Base-by-base conservation (phyloP, 306 rosid genomes). In the Dryas alaskensis region DNA sequence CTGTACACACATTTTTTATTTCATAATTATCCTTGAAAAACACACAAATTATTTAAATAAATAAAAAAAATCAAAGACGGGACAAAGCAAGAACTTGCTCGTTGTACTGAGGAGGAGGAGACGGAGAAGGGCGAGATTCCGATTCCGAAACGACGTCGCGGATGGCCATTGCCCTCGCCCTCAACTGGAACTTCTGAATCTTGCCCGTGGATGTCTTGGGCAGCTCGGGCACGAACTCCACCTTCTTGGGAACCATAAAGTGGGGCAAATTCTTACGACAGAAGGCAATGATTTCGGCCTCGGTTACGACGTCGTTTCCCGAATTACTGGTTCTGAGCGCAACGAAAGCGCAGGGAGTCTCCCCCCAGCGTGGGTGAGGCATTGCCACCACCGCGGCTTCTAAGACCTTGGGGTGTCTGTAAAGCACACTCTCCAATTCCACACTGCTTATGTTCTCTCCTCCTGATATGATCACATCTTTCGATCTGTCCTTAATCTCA, bases 381-480 rank as follows among this genome's bases (percentile, higher is more conserved):
- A 91, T 88, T 53, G 98, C 98, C 39, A 94, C 98, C n/a, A 88
- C 97, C 0, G 97, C 96, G 0, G 91, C 98, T 70, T 94, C 98
- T 53, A 80, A 25, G 42, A 94, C 87, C 59, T 45, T 69, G 0
- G 97, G 97, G 51, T 93, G 97, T 7, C 72, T 70, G 46, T 93
- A 92, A 16, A 94, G 74, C 19, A 89, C 69, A 1, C 48, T 76
- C 70, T 94, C 97, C 7, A 94, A 77, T 67, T 94, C 97, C 1
- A 94, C 95, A 42, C 97, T 91, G 68, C 95, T 89, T 1, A 94
- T 89, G 61, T 94, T 94, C 78, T 94, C 98, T 0, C 98, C 98
- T 0, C 98, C 98, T 0, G 97, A 91, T 13, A 91, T 94, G 13
- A 94, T 94, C 63, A 94, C 97, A 69, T 94, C 98, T 37, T 94